These are phyloP conservation scores for Aspergillus puulaauensis DNA, from an alignment of 2,329 filamentous ascomycete species.

Conservation along the genomic window DNA sequence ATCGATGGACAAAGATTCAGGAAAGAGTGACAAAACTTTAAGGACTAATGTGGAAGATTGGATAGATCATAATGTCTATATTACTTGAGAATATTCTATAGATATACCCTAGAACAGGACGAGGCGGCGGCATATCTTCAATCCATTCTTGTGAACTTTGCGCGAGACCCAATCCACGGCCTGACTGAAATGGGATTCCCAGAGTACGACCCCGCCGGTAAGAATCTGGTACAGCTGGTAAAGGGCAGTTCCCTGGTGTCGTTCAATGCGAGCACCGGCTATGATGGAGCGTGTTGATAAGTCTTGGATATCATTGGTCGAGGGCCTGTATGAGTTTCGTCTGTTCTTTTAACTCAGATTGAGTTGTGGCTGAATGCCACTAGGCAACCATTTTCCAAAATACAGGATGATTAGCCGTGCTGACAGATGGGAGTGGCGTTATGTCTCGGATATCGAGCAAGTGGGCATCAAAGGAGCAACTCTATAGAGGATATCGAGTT, in stretches of 20 bases:
- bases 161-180: background rate
- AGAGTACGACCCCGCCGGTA: background rate
- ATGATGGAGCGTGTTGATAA: background rate
- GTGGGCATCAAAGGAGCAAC: no score
- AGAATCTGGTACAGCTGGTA: background rate
- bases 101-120: background rate
- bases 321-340: background rate
- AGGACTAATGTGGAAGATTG: constrained; percentile 1
- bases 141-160: background rate
- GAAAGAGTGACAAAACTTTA: background rate
- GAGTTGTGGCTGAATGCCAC: constrained; percentile 17
- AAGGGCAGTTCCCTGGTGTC: background rate
- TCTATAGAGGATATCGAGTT: no score
- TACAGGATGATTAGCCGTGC: constrained; percentile 5
- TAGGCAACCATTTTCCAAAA: constrained; percentile 18
- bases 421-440: constrained; percentile 11
- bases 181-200: background rate
- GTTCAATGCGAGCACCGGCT: background rate
- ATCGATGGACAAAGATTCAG: background rate
- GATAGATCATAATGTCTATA: background rate
- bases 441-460: no score
- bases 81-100: no score
- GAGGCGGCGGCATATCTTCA: background rate
- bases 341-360: constrained; percentile 2
- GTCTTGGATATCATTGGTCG: background rate